Base-by-base conservation (phyloP, 169 alveolate genomes). In the Perkinsus olseni region DNA sequence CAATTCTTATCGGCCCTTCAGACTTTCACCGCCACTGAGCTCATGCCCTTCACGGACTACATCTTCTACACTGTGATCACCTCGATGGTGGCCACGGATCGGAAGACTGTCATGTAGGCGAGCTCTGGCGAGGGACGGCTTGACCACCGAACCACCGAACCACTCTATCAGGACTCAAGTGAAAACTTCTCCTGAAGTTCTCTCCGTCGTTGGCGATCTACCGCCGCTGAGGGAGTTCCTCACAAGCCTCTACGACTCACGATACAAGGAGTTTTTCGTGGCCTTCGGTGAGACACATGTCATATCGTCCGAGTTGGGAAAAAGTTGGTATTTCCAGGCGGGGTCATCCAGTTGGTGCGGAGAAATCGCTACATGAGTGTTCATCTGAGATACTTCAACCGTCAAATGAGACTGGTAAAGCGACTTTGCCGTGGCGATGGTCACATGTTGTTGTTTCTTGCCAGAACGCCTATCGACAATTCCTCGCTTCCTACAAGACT, bases 21-120 rank as follows among this genome's bases (percentile, higher is more conserved):
- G 62, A 98, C 99, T 34, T 98, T 98, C 97, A 98, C 99, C 37
- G 98, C 99, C 34, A 96, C 98, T 62, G 99, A 98, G 93, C 96
- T 99, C 39, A 95, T 99, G 82, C 96, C 99, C 92, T 98, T 98
- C 93, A 98, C 98, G 74, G 97, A 96, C 17, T 95, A 98, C 51
- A 99, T 99, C 24, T 95, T 97, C 92, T 98, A 98, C 92, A 98
- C 99, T 3, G 97, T 98, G 38, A 94, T 98, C 38, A 96, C 97
- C 39, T 96, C 98, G 50, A 96, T 98, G 94, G 96, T 95, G 94
- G 82, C 82, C 1, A 62, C 82, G 8, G 82, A 62, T 28, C 28
- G 82, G 82, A 62, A 62, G 82, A 62, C 82, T 62, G 82, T 62
- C 17, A 62, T 62, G 82, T 62, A 28, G 17, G 82, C 0, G 1